Conservation (phyloP, 139 green algal species). For the Mesostigma viride region DNA sequence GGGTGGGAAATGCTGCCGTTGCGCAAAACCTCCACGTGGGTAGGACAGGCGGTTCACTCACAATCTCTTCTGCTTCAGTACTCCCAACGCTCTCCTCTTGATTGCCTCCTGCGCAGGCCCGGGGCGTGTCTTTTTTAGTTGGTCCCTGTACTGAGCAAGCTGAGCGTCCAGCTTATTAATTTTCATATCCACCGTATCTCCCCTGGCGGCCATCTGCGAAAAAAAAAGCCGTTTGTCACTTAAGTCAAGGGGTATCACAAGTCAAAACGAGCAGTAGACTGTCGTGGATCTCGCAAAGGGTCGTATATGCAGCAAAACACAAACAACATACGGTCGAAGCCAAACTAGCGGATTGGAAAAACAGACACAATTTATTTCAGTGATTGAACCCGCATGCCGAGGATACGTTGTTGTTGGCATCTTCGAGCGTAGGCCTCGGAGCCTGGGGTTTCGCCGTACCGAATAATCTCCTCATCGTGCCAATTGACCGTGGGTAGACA, state of each 20-base stretch:
- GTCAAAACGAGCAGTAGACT: no score
- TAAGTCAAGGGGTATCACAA: background rate
- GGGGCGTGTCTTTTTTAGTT: slow-evolving; percentile 69
- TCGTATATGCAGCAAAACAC: no score
- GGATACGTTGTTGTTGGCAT: slow-evolving; percentile 38
- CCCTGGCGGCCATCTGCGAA: slow-evolving; percentile 15
- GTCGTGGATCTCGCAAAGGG: no score
- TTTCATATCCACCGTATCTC: slow-evolving; percentile 56
- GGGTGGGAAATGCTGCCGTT: background rate
- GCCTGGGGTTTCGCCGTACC: slow-evolving; percentile 62
- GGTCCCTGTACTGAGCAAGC: slow-evolving; percentile 70
- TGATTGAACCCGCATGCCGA: background rate
- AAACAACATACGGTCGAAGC: background rate
- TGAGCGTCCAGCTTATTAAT: slow-evolving; percentile 72
- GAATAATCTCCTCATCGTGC: slow-evolving; percentile 83
- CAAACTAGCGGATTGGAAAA: background rate
- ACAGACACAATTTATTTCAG: background rate
- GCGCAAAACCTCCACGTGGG: background rate
- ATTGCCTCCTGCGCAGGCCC: slow-evolving; percentile 74
- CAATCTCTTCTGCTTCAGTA: slow-evolving; percentile 91
- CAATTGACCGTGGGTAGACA: no score
- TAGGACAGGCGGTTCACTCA: background rate
- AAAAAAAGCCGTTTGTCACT: background rate
- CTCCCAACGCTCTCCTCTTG: slow-evolving; percentile 73
- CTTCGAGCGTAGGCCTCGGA: slow-evolving; percentile 60